Conservation (phyloP, 768 basidiomycete genomes). For the Lactarius psammicola region DNA sequence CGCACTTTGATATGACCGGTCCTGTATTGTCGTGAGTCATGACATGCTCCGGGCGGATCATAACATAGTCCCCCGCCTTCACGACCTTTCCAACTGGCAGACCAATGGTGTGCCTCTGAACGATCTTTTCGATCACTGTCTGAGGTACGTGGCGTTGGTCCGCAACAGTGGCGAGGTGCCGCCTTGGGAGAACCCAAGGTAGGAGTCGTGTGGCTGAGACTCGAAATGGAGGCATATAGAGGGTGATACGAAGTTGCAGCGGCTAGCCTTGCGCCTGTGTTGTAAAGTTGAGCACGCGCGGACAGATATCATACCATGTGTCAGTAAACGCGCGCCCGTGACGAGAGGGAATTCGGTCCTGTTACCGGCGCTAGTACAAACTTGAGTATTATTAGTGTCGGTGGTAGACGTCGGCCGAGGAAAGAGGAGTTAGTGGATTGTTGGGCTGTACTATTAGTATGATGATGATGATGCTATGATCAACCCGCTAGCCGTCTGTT, state of each 20-base stretch:
- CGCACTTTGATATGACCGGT: slow-evolving; percentile 95
- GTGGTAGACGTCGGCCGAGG: not conserved
- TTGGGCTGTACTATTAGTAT: not conserved
- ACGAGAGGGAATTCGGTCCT: not conserved
- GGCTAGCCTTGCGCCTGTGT: not conserved
- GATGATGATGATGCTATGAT: not conserved
- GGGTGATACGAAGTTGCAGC: not conserved
- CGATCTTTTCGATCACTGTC: slow-evolving; percentile 95
- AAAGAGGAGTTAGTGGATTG: not conserved
- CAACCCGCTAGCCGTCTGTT: not conserved
- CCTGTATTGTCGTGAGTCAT: slow-evolving; percentile 99
- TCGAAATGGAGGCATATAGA: slow-evolving; percentile 12
- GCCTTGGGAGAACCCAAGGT: slow-evolving; percentile 1
- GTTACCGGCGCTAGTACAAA: not conserved
- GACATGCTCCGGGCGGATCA: slow-evolving; percentile 97
- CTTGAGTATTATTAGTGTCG: no score
- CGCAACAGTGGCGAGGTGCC: slow-evolving; percentile 32
- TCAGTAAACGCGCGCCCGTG: not conserved
- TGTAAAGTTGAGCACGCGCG: not conserved
- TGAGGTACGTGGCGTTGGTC: slow-evolving; percentile 53
- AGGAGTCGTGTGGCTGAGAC: slow-evolving; percentile 3
- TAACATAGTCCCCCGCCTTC: slow-evolving; percentile 97
- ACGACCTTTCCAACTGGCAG: slow-evolving; percentile 76
- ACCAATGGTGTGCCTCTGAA: slow-evolving; percentile 95
- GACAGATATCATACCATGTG: not conserved